Percentiles rank a stretch among this genome's conserved stretches.
Conservation (phyloP, 441 rosid species). For the Adansonia rubrostipa region DNA sequence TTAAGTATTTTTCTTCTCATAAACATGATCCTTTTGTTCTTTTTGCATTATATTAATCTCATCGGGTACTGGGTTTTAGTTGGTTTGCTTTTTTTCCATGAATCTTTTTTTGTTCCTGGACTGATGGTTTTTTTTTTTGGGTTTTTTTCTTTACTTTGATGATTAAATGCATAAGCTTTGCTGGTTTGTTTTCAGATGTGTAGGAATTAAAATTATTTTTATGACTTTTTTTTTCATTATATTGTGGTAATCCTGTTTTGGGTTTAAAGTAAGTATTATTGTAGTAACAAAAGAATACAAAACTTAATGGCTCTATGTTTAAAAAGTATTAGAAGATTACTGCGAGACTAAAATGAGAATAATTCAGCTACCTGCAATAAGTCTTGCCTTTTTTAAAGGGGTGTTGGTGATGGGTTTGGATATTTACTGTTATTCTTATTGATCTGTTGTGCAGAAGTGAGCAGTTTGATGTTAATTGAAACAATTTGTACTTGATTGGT, state of each 20-base stretch:
- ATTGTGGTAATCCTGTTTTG: neutral
- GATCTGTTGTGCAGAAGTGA: neutral
- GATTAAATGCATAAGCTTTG: slow-evolving; percentile 24
- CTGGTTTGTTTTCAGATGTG: slow-evolving; percentile 23
- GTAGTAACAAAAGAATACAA: neutral
- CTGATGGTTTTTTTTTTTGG: slow-evolving; percentile 2
- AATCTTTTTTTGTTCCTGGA: neutral
- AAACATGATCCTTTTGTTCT: neutral
- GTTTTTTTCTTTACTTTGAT: neutral
- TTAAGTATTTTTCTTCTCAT: slow-evolving; percentile 35
- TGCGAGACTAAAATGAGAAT: neutral
- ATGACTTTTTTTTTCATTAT: neutral
- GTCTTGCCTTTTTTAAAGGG: neutral
- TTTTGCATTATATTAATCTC: neutral
- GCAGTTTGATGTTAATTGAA: neutral
- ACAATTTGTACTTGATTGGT: neutral
- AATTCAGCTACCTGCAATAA: neutral
- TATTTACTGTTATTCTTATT: slow-evolving; percentile 2
- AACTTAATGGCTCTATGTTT: neutral
- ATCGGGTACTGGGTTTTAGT: slow-evolving; percentile 27
- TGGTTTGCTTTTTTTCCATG: slow-evolving; percentile 17
- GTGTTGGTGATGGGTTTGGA: neutral
- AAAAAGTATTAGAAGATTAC: neutral
- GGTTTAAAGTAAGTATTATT: slow-evolving; percentile 18
- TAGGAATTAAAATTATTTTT: neutral